A percentile compares a stretch with the other conserved stretches of the same genome.
phyloP scores from a whole-genome alignment of 441 rosid genomes.

The Manihot esculenta region DNA sequence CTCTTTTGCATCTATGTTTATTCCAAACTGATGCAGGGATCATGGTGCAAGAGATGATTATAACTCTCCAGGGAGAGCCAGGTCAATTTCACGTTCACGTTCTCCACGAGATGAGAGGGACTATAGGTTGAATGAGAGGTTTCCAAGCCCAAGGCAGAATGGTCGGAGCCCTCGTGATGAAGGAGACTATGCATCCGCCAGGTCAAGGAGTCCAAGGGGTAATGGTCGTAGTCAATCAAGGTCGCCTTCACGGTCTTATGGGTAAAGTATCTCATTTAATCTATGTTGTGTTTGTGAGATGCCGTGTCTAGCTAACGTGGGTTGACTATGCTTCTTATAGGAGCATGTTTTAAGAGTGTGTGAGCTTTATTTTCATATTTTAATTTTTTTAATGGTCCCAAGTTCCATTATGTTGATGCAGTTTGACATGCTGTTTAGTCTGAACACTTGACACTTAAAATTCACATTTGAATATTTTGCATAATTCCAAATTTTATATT shows the following conservation, averaged over 20 bases:
- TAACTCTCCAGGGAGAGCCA: constrained; percentile 49
- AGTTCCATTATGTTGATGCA: background rate
- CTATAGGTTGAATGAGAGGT: constrained; percentile 39
- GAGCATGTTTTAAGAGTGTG: background rate
- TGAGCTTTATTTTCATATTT: background rate
- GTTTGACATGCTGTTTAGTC: background rate
- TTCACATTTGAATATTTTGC: background rate
- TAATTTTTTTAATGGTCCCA: background rate
- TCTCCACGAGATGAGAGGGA: constrained; percentile 48
- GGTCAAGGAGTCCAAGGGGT: constrained; percentile 52
- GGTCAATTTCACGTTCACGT: constrained; percentile 57
- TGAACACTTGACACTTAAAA: background rate
- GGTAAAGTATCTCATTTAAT: constrained; percentile 33
- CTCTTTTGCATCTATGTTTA: constrained; percentile 5
- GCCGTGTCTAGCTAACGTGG: background rate
- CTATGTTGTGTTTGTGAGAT: background rate
- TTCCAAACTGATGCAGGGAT: constrained; percentile 38
- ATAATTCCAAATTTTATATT: background rate
- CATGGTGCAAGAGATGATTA: constrained; percentile 40
- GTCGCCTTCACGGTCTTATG: constrained; percentile 47
- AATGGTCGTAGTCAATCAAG: constrained; percentile 39
- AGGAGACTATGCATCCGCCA: constrained; percentile 35
- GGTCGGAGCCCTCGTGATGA: constrained; percentile 42
- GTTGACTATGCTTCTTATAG: background rate
- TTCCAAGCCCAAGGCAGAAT: constrained; percentile 52